Base-by-base conservation (phyloP, 2,329 filamentous ascomycete species). In the Aspergillus ruber region DNA sequence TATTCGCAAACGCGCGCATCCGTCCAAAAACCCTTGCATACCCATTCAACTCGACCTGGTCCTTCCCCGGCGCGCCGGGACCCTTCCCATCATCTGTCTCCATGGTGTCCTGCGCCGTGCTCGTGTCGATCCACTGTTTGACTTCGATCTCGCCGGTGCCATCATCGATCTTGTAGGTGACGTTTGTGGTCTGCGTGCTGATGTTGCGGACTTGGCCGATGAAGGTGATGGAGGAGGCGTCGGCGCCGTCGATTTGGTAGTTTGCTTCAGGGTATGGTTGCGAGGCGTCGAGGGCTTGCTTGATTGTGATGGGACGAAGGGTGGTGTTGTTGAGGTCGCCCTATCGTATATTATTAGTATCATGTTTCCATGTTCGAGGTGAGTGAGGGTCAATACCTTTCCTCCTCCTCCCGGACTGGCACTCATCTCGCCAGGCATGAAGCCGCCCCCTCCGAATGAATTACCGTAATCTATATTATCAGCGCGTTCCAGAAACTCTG, bases 91-190 rank as follows among this genome's bases (percentile, higher is more conserved):
- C 66, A 41, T 74, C 71, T 15, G 67, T 69, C 38, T 76, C 73
- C 65, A 75, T 72, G 39, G 63, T 61, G 35, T 77, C 71, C 38
- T 56, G 56, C 2, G 64, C 67, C 35, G 69, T 65, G 32, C 78
- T 75, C 8, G 36, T 18, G 48, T 70, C 69, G 63, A 69, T 66
- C 70, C 61, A 69, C 56, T 51, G 70, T 63, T 61, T 82, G 80
- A 56, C 90, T 70, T 98, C 94, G 59, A 96, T 85, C 52, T 84
- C 78, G 50, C 89, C 90, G 1, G 94, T 98, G 66, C 93, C 93
- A 70, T 98, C 93, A 71, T 98, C 93, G 60, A 98, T 76, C 62
- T 85, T 87, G 78, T 94, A 95, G 41, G 88, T 95, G 57, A 90
- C 83, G 73, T 95, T 94, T 56, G 91, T 96, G 36, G 85, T 81